Conservation (phyloP, 2,329 filamentous ascomycete genomes). For the Trichoderma lentiforme region DNA sequence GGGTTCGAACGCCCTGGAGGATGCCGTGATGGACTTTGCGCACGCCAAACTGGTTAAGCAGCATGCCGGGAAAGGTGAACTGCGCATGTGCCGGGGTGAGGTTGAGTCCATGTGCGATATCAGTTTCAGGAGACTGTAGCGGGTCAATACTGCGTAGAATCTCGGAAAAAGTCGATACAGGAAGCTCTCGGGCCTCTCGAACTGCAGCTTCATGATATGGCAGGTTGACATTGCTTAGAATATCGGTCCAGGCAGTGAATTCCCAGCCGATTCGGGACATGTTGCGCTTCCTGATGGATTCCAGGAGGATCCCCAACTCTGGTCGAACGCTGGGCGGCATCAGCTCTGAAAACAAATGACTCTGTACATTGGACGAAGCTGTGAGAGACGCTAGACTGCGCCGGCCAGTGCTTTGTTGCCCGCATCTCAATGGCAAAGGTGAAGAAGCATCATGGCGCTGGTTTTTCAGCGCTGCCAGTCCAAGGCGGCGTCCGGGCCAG, state of each 20-base stretch:
- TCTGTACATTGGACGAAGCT: slow-evolving; percentile 6
- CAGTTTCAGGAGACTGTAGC: slow-evolving; percentile 45
- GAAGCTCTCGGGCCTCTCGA: slow-evolving; percentile 39
- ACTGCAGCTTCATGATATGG: slow-evolving; percentile 27
- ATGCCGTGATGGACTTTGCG: slow-evolving; percentile 40
- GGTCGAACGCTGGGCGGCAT: slow-evolving; percentile 17
- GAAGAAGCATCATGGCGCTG: slow-evolving; percentile 26
- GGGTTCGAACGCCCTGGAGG: slow-evolving; percentile 33
- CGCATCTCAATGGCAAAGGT: slow-evolving; percentile 24
- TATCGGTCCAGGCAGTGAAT: slow-evolving; percentile 29
- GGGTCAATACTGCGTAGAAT: slow-evolving; percentile 63
- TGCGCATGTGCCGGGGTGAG: slow-evolving; percentile 40
- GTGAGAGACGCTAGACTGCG: slow-evolving; percentile 27
- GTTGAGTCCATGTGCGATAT: slow-evolving; percentile 42
- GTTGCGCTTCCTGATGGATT: slow-evolving; percentile 32
- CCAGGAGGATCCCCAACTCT: slow-evolving; percentile 29
- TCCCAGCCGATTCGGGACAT: slow-evolving; percentile 23
- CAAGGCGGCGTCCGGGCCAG: slow-evolving; percentile 25
- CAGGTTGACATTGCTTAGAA: slow-evolving; percentile 22
- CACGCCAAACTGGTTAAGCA: slow-evolving; percentile 44
- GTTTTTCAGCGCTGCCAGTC: slow-evolving; percentile 19
- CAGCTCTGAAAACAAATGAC: slow-evolving; percentile 16
- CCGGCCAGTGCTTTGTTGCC: slow-evolving; percentile 25
- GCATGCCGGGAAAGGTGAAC: slow-evolving; percentile 35
- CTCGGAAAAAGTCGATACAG: slow-evolving; percentile 58